Percentiles rank a stretch among this genome's conserved stretches.
phyloP scores from a whole-genome alignment of 2,329 filamentous ascomycete species.

The Penicillium glabrum region DNA sequence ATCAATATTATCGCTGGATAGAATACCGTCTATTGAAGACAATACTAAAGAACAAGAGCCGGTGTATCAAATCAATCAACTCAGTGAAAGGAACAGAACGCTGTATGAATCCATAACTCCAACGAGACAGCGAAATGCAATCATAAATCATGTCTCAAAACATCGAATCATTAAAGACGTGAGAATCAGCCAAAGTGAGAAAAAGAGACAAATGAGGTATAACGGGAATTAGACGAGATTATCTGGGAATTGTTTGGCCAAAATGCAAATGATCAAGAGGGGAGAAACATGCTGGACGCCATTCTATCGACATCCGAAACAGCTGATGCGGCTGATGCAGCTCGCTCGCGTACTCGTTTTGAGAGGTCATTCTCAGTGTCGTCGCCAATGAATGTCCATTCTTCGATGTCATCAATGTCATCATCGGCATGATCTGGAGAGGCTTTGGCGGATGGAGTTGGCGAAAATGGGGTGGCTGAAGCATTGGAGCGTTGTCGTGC shows the following conservation, averaged over 20 bases:
- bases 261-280: not conserved
- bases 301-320: slow-evolving; percentile 21
- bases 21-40: not conserved
- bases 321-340: not conserved
- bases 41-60: not conserved
- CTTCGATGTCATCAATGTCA: slow-evolving; percentile 67
- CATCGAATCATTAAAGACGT: not conserved
- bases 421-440: slow-evolving; percentile 44
- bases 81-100: not conserved
- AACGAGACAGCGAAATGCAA: not conserved
- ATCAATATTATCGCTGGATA: not conserved
- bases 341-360: slow-evolving; percentile 34
- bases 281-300: slow-evolving; percentile 14
- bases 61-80: not conserved
- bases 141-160: not conserved
- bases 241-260: not conserved
- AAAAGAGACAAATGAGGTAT: too few relatives aligned
- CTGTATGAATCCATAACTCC: not conserved
- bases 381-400: slow-evolving; percentile 87
- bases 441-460: slow-evolving; percentile 34
- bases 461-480: slow-evolving; percentile 36
- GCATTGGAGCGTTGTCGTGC: slow-evolving; percentile 61
- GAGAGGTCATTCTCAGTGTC: slow-evolving; percentile 50
- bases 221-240: not conserved
- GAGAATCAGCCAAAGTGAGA: not conserved